Evolutionary conservation across 176 grass and related monocot species (phyloP).

Genomic region (Miscanthus lutarioriparius): DNA sequence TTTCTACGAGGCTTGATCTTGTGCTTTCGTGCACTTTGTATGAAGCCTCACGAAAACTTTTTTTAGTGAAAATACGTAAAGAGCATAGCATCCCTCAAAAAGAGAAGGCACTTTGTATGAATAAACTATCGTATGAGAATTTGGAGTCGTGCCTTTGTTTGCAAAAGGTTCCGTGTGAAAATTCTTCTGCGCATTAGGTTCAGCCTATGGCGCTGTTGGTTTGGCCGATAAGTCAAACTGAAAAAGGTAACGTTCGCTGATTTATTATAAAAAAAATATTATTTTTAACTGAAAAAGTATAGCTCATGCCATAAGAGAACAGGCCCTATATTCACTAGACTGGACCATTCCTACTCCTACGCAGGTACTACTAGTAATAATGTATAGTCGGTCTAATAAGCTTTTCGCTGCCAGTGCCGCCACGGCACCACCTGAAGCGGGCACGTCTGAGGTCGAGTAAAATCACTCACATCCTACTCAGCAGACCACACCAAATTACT

Average conservation of each 20-base stretch:
- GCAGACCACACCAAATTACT: not conserved
- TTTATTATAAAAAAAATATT: too few relatives aligned
- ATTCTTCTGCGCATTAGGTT: not conserved
- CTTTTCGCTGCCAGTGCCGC: not conserved
- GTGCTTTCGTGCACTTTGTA: too few relatives aligned
- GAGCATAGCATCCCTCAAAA: not conserved
- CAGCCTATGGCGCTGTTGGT: too few relatives aligned
- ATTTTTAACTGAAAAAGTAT: too few relatives aligned
- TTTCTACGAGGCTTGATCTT: not conserved
- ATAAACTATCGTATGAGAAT: not conserved
- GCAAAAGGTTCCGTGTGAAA: not conserved
- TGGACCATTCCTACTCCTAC: not conserved
- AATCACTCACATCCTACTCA: not conserved
- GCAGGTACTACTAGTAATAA: too few relatives aligned
- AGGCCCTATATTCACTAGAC: not conserved
- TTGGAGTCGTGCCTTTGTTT: not conserved
- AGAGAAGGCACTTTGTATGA: not conserved
- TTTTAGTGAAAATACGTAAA: too few relatives aligned
- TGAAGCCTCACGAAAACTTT: too few relatives aligned
- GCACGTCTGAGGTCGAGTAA: not conserved
- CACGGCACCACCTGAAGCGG: not conserved
- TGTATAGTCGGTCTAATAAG: too few relatives aligned
- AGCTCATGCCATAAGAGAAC: too few relatives aligned
- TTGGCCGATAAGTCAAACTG: too few relatives aligned
- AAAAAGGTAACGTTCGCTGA: too few relatives aligned